Base-by-base conservation (phyloP, 2,329 filamentous ascomycete species). In the Colletotrichum neosansevieriae region DNA sequence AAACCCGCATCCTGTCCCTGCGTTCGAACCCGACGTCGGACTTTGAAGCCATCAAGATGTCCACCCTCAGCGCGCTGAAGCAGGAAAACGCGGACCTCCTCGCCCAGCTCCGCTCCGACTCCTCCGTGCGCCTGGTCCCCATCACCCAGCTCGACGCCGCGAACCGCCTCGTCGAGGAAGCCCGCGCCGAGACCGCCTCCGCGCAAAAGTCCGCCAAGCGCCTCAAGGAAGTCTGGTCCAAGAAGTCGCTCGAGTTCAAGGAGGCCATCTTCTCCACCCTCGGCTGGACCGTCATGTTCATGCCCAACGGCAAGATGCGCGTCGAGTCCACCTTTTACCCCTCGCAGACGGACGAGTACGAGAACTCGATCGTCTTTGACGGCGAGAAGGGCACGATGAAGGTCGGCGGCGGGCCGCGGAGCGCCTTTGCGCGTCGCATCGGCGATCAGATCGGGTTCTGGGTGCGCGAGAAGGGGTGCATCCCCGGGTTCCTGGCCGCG, bases 331-430 rank as follows among this genome's bases (percentile, higher is more conserved):
- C 95, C 72, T 97, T 95, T 76, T 92, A 92, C 76, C 91, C 94
- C 0, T 90, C 88, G 2, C 79, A 70, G 81, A 88, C 78, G 76
- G 89, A 92, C 63, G 90, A 92, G 75, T 89, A 93, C 77, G 89
- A 91, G 78, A 91, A 91, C 73, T 89, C 86, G 65, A 91, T 92
- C 69, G 89, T 97, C 0, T 98, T 98, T 78, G 94, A 97, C 79
- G 94, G 94, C 58, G 94, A 98, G 81, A 90, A 92, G 66, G 96
- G 95, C 7, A 98, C 94, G 1, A 99, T 99, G 96, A 99, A 99
- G 85, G 92, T 99, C 65, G 93, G 91, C 38, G 96, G 96, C 1
- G 96, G 96, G 0, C 93, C 94, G 1, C 88, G 92, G 76, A 97
- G 93, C 76, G 86, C 89, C 12, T 99, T 99, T 79, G 96, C 94